phyloP scores from a whole-genome alignment of 768 basidiomycete genomes.

The Agrocybe chaxingu region DNA sequence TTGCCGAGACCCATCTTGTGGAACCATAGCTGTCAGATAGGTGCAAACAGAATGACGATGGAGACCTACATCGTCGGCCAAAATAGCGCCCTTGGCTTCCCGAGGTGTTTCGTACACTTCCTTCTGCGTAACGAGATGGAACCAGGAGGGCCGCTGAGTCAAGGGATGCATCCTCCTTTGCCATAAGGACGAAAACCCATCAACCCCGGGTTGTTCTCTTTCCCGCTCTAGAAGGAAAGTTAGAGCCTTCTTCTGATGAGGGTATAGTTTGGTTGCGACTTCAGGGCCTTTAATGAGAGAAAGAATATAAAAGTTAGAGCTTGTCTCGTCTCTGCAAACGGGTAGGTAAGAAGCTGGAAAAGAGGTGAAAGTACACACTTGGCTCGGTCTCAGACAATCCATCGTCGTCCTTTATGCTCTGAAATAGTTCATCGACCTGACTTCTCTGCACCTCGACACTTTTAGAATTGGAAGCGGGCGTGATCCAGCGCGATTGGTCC shows the following conservation, averaged over 20 bases:
- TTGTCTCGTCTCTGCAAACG: too few species aligned
- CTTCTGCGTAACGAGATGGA: slow-evolving; percentile 80
- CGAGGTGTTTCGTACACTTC: slow-evolving; percentile 64
- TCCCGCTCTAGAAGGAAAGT: slow-evolving; percentile 92
- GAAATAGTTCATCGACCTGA: slow-evolving; percentile 93
- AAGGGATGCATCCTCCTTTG: slow-evolving; percentile 50
- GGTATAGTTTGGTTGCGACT: slow-evolving; percentile 86
- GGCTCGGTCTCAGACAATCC: slow-evolving; percentile 86
- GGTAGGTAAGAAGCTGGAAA: not conserved
- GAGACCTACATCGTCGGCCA: slow-evolving; percentile 90
- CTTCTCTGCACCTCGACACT: slow-evolving; percentile 88
- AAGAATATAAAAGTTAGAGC: slow-evolving; percentile 11
- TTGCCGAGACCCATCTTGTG: slow-evolving; percentile 95
- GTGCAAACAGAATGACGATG: slow-evolving; percentile 8
- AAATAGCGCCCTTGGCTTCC: slow-evolving; percentile 82
- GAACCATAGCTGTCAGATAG: slow-evolving; percentile 5
- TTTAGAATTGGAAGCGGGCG: slow-evolving; percentile 55
- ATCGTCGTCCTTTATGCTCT: slow-evolving; percentile 81
- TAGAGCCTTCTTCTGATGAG: slow-evolving; percentile 97
- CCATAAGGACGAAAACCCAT: slow-evolving; percentile 76
- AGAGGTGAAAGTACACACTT: slow-evolving; percentile 41
- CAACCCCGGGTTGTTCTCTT: slow-evolving; percentile 52
- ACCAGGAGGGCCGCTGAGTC: slow-evolving; percentile 54
- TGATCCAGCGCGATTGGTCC: slow-evolving; percentile 51
- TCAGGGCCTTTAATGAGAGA: slow-evolving; percentile 43